Evolutionary conservation across 768 basidiomycete species (phyloP).

Genomic region (Termitomyces bulborhizus): DNA sequence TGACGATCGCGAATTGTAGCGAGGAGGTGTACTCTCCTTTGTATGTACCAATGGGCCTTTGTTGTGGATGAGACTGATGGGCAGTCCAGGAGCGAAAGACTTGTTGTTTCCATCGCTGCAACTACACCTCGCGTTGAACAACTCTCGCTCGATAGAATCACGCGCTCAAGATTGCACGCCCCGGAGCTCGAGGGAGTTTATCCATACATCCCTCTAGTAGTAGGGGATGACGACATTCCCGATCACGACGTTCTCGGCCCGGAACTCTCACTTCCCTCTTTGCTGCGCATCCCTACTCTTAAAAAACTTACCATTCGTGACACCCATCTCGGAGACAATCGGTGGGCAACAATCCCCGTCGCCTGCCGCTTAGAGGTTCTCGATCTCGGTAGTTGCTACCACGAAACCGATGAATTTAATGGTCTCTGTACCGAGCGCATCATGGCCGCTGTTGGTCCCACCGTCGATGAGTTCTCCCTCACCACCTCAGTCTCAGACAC

Average conservation of each 20-base stretch:
- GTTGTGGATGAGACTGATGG: slow-evolving; percentile 3
- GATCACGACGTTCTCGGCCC: slow-evolving; percentile 46
- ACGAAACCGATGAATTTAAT: slow-evolving; percentile 49
- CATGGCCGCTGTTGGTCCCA: slow-evolving; percentile 50
- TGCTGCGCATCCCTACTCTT: slow-evolving; percentile 58
- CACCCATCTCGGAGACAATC: slow-evolving; percentile 62
- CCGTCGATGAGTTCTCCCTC: slow-evolving; percentile 51
- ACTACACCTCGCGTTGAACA: slow-evolving; percentile 48
- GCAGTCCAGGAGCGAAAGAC: slow-evolving; percentile 53
- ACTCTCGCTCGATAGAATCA: slow-evolving; percentile 56
- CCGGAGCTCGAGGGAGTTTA: slow-evolving; percentile 48
- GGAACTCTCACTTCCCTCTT: slow-evolving; percentile 57
- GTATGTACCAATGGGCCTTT: slow-evolving; percentile 25
- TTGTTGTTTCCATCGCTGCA: slow-evolving; percentile 63
- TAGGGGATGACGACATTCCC: slow-evolving; percentile 56
- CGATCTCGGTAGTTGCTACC: slow-evolving; percentile 51
- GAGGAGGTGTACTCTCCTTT: slow-evolving; percentile 35
- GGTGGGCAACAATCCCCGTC: slow-evolving; percentile 48
- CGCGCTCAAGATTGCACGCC: slow-evolving; percentile 62
- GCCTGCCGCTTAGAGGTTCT: slow-evolving; percentile 48
- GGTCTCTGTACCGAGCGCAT: slow-evolving; percentile 51
- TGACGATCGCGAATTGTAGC: slow-evolving; percentile 42
- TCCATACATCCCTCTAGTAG: slow-evolving; percentile 54
- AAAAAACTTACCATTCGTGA: slow-evolving; percentile 59
- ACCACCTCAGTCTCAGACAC: slow-evolving; percentile 38